These are phyloP conservation scores for Naganishia kalamii DNA, from an alignment of 768 basidiomycete species.

Conservation along the genomic window DNA sequence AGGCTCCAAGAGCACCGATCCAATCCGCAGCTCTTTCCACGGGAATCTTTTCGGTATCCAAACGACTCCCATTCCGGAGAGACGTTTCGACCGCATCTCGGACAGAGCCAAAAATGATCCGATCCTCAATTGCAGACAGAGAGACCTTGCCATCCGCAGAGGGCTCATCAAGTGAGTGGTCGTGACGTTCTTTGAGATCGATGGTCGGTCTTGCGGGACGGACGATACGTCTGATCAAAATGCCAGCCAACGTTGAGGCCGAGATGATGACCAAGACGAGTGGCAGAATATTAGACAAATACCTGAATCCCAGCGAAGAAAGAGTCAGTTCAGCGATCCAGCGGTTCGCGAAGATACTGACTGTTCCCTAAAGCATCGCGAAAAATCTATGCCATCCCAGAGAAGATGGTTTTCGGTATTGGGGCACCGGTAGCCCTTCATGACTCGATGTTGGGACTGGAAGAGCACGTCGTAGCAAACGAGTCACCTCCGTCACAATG, in stretches of 20 bases:
- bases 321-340: neutral
- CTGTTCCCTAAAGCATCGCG: constrained; percentile 16
- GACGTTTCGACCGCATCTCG: constrained; percentile 6
- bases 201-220: neutral
- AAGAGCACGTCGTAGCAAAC: too few relatives aligned
- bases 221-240: neutral
- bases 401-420: neutral
- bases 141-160: constrained; percentile 6
- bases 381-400: constrained; percentile 25
- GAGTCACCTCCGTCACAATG: too few relatives aligned
- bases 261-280: neutral
- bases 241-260: neutral
- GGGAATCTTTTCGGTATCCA: constrained; percentile 1
- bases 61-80: neutral
- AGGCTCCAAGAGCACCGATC: constrained; percentile 16
- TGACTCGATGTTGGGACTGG: neutral
- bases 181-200: constrained; percentile 13
- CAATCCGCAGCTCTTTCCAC: constrained; percentile 17
- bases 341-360: neutral
- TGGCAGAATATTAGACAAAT: constrained; percentile 1
- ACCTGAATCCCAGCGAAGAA: neutral
- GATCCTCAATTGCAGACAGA: constrained; percentile 16
- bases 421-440: neutral
- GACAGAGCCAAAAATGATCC: constrained; percentile 14
- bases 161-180: neutral